Evolutionary conservation across 1,284 basidiomycete species (phyloP).

Genomic region (Ceratobasidium theobromae): DNA sequence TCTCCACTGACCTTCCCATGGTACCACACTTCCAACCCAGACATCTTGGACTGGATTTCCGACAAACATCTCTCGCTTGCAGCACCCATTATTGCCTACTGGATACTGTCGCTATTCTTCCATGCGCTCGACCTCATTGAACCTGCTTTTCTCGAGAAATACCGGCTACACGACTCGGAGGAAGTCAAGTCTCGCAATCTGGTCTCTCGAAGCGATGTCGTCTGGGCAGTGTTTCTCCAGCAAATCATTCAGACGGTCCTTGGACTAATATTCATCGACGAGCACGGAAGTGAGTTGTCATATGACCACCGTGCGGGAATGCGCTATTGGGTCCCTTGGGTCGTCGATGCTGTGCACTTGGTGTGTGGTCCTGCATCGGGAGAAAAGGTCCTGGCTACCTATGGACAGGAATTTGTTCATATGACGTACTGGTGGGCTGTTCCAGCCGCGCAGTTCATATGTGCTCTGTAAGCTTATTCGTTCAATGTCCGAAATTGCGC

Average conservation of each 20-base stretch:
- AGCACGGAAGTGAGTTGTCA: conserved; percentile 48
- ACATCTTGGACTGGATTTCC: conserved; percentile 61
- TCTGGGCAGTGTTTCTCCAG: conserved; percentile 80
- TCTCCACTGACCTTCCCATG: conserved; percentile 50
- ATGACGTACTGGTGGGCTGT: conserved; percentile 94
- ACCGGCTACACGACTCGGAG: conserved; percentile 84
- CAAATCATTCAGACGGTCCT: conserved; percentile 83
- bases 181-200: conserved; percentile 80
- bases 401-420: conserved; percentile 61
- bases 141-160: conserved; percentile 78
- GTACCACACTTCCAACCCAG: conserved; percentile 59
- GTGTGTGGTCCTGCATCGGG: conserved; percentile 46
- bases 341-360: conserved; percentile 51
- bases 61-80: conserved; percentile 76
- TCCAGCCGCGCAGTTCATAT: conserved; percentile 71
- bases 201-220: conserved; percentile 68
- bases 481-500: conserved; percentile 30
- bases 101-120: conserved; percentile 80
- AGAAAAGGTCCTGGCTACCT: conserved; percentile 43
- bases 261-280: conserved; percentile 58
- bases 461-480: conserved; percentile 73
- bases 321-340: conserved; percentile 49
- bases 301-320: conserved; percentile 55
- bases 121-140: conserved; percentile 74
- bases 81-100: conserved; percentile 84